phyloP scores from a whole-genome alignment of 257 asterid species.

The Fraxinus anomala region DNA sequence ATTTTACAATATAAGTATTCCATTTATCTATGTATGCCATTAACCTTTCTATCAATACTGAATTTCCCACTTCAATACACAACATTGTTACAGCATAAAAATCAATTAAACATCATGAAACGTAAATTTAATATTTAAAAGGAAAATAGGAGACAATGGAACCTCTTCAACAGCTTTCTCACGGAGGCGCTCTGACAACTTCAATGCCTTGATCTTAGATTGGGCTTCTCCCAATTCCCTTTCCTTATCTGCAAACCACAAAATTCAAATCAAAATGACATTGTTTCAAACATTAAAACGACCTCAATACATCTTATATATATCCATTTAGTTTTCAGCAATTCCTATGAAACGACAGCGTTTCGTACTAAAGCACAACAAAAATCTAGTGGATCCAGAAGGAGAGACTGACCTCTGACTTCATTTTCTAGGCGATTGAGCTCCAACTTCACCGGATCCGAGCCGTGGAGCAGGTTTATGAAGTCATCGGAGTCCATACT shows the following conservation, averaged over 20 bases:
- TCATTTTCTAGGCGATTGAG: constrained; percentile 98
- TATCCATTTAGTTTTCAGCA: background rate
- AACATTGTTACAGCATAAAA: background rate
- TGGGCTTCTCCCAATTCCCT: constrained; percentile 85
- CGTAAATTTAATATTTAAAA: background rate
- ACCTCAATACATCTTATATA: constrained; percentile 11
- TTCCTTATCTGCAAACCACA: constrained; percentile 63
- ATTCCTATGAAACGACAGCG: constrained; percentile 29
- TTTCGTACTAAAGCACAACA: constrained; percentile 30
- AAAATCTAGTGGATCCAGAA: constrained; percentile 76
- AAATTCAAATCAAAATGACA: constrained; percentile 1
- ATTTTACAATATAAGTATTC: background rate
- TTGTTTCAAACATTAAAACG: constrained; percentile 5
- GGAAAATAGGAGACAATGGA: constrained; percentile 18
- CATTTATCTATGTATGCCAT: background rate
- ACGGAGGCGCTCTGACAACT: constrained; percentile 71
- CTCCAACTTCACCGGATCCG: constrained; percentile 99
- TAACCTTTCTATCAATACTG: background rate
- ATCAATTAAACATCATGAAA: constrained; percentile 11
- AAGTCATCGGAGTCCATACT: constrained; percentile 97
- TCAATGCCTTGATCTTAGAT: constrained; percentile 83
- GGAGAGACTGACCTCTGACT: constrained; percentile 83
- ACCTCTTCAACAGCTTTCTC: constrained; percentile 99
- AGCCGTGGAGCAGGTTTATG: constrained; percentile 87
- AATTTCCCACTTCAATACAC: background rate